Base-by-base conservation (phyloP, 441 rosid genomes). In the California macrophylla region DNA sequence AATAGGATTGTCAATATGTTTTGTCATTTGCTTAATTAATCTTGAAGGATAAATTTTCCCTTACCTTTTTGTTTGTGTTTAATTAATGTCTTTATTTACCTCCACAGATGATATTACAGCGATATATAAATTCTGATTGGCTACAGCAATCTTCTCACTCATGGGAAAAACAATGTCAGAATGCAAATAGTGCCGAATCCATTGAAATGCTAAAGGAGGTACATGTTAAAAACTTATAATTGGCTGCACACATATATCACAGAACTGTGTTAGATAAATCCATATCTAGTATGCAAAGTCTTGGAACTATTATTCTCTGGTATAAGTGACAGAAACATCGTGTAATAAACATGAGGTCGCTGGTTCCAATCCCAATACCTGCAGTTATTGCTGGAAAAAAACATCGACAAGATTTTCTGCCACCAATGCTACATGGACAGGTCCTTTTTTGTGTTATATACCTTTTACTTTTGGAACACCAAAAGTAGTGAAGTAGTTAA, bases 191-290 rank as follows among this genome's bases (percentile, higher is more conserved):
- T 52, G 99, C 99, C 0, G 99, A 93, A 86, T 82, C 86, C 9
- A 64, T 93, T 74, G 98, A 96, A 79, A 67, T 87, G 80, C 83
- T 96, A 71, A 91, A 84, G 72, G 98, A 96, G 95, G 99, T 95
- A 79, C 15, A 58, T 63, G 24, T 32, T 24, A 47, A 6, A 47
- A n/a, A 47, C 54, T 15, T 63, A 30, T 64, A n/a, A 32, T 64
- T 64, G 40, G 32, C 64, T 60, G 64, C 64, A 60, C 25, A 26
- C 32, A 9, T 60, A 13, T 60, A 12, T 25, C 30, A 12, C 64
- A 25, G 4, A 25, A 21, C 62, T 21, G 62, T 21, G 26, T 21
- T 21, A 20, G 62, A 54, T 54, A 9, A 54, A 54, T 54, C 9
- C 9, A 7, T 54, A 20, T 54, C 7, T 18, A 20, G 26, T 21